phyloP scores from a whole-genome alignment of 2,329 filamentous ascomycete species.

The Colletotrichum orchidophilum region DNA sequence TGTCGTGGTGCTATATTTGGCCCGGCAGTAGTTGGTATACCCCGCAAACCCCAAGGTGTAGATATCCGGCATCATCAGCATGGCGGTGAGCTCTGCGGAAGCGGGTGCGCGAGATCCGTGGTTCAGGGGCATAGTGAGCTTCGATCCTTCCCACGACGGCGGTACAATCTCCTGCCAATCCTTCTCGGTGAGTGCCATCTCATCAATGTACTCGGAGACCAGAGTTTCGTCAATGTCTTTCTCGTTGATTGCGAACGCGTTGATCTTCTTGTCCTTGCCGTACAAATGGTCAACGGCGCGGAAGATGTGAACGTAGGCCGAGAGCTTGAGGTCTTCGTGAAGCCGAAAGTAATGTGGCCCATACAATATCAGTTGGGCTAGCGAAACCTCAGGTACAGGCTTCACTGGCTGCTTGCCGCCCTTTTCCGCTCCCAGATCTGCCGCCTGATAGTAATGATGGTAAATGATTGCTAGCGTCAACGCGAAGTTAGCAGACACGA shows the following conservation, averaged over 20 bases:
- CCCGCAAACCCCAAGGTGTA: not conserved
- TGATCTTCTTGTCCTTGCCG: not conserved
- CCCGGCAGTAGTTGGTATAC: not conserved
- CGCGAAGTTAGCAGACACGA: not conserved
- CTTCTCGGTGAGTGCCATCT: not conserved
- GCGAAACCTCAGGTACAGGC: not conserved
- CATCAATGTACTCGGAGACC: not conserved
- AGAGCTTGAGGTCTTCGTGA: not conserved
- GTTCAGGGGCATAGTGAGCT: not conserved
- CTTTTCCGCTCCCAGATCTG: not conserved
- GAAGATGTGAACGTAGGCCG: constrained; percentile 9
- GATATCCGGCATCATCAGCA: constrained; percentile 4
- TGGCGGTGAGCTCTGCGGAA: not conserved
- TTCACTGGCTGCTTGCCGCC: no score
- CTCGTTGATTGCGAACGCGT: not conserved
- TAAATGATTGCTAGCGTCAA: not conserved
- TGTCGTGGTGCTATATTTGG: accelerated
- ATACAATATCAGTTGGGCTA: not conserved
- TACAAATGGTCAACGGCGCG: not conserved
- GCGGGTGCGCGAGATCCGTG: not conserved
- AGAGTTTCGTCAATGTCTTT: not conserved
- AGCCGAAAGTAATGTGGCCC: not conserved
- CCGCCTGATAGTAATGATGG: not conserved
- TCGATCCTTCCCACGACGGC: not conserved
- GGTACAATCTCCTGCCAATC: constrained; percentile 11